Conservation (phyloP, 2,329 filamentous ascomycete species). For the Capronia americana region DNA sequence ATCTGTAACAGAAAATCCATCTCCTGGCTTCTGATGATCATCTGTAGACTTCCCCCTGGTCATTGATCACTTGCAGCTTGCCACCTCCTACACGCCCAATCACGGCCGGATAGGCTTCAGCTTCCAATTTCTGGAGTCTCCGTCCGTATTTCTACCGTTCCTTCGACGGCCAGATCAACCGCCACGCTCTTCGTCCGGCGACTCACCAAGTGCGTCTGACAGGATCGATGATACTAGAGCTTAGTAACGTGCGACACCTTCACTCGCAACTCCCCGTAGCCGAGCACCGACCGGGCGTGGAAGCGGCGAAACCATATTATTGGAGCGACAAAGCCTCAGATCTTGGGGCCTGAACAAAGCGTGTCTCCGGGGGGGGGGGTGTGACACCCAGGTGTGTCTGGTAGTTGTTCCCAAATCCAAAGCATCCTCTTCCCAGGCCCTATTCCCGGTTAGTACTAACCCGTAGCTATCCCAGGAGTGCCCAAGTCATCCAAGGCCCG, state of each 20-base stretch:
- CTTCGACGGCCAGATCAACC: conserved; percentile 11
- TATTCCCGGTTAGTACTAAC: conserved; percentile 20
- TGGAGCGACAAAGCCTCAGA: conserved; percentile 23
- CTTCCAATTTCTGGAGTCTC: conserved; percentile 2
- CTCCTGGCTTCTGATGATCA: conserved; percentile 5
- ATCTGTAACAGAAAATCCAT: conserved; percentile 3
- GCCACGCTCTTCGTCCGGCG: conserved; percentile 1
- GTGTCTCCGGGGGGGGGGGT: neutral
- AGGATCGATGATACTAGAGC: neutral
- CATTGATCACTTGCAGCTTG: conserved; percentile 14
- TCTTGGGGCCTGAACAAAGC: conserved; percentile 19
- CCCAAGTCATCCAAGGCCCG: conserved; percentile 22
- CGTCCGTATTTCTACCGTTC: conserved; percentile 6
- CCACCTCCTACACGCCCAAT: neutral
- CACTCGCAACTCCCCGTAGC: conserved; percentile 12
- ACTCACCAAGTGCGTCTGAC: conserved; percentile 4
- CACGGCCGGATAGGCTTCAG: conserved; percentile 1
- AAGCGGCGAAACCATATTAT: conserved; percentile 15
- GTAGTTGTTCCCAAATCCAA: conserved; percentile 20
- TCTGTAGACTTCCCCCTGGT: neutral
- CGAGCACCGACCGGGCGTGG: conserved; percentile 12
- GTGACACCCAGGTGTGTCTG: conserved; percentile 14
- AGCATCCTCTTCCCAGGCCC: conserved; percentile 6
- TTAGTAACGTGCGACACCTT: neutral
- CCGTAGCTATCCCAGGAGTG: neutral